Conservation (phyloP, 768 basidiomycete genomes). For the Arthromyces matolae region DNA sequence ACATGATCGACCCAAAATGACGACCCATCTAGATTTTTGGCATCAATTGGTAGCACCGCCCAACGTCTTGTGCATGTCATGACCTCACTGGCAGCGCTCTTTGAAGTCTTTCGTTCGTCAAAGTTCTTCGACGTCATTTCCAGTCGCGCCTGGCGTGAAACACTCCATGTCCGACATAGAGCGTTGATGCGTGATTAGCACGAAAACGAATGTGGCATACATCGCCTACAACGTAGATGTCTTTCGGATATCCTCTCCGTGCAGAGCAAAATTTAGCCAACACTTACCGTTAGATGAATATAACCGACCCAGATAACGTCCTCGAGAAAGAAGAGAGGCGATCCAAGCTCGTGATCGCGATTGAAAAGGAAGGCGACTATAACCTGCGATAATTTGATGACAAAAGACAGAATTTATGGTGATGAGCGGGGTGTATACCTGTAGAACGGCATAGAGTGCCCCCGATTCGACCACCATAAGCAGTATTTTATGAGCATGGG, state of each 20-base stretch:
- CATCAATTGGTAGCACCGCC: too few relatives aligned
- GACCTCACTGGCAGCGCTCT: too few relatives aligned
- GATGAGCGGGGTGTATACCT: background rate
- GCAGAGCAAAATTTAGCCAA: background rate
- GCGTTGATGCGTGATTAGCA: constrained; percentile 4
- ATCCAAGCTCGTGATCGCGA: constrained; percentile 3
- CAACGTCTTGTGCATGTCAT: too few relatives aligned
- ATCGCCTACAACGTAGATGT: background rate
- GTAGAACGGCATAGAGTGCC: constrained; percentile 2
- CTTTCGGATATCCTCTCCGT: background rate
- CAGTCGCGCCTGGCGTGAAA: too few relatives aligned
- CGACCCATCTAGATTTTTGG: too few relatives aligned
- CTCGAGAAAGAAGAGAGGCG: background rate
- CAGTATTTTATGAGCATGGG: constrained; percentile 4
- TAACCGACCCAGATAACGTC: constrained; percentile 2
- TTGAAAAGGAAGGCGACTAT: constrained; percentile 4
- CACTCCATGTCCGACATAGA: constrained; percentile 9
- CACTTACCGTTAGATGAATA: constrained; percentile 4
- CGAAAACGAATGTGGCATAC: constrained; percentile 4
- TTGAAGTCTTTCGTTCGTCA: too few relatives aligned
- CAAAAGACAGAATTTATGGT: background rate
- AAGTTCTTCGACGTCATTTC: too few relatives aligned
- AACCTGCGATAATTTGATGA: background rate
- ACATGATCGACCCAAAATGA: too few relatives aligned
- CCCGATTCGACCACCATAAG: constrained; percentile 8